Conservation (phyloP, 176 grass and related monocot species). For the Oryza longistaminata region DNA sequence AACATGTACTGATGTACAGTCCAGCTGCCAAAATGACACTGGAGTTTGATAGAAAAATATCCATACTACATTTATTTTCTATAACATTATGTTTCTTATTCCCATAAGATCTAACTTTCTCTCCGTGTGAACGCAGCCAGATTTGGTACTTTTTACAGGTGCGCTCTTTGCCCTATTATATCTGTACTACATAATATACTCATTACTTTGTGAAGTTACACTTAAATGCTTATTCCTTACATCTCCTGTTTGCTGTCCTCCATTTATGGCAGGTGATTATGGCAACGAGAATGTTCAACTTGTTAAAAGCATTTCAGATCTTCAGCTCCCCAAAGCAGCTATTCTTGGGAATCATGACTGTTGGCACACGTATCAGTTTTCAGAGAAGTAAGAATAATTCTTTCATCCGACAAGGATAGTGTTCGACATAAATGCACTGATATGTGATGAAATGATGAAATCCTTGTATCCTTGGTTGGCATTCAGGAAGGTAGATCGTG, state of each 20-base stretch:
- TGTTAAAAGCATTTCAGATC: slow-evolving; percentile 89
- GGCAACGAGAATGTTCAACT: slow-evolving; percentile 94
- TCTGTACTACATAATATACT: not conserved
- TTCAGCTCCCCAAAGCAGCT: slow-evolving; percentile 74
- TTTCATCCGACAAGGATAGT: slow-evolving; percentile 33
- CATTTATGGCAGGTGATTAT: slow-evolving; percentile 72
- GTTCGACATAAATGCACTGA: slow-evolving; percentile 19
- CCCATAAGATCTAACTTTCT: slow-evolving; percentile 41
- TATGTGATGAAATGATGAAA: slow-evolving; percentile 41
- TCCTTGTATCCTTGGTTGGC: slow-evolving; percentile 39
- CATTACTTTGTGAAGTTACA: not conserved
- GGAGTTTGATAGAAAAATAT: not conserved
- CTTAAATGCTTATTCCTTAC: not conserved
- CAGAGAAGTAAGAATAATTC: slow-evolving; percentile 63
- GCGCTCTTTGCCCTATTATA: slow-evolving; percentile 1
- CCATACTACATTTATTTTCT: slow-evolving; percentile 6
- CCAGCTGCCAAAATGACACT: not conserved
- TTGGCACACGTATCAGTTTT: slow-evolving; percentile 83
- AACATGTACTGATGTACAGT: not conserved
- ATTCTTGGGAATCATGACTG: slow-evolving; percentile 99
- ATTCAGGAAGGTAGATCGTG: slow-evolving; percentile 73
- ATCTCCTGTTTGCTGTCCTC: not conserved
- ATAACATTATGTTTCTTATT: slow-evolving; percentile 15
- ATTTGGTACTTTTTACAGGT: slow-evolving; percentile 96
- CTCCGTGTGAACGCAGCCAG: slow-evolving; percentile 71